phyloP scores from a whole-genome alignment of 306 rosid genomes.

The Begonia peltatifolia region DNA sequence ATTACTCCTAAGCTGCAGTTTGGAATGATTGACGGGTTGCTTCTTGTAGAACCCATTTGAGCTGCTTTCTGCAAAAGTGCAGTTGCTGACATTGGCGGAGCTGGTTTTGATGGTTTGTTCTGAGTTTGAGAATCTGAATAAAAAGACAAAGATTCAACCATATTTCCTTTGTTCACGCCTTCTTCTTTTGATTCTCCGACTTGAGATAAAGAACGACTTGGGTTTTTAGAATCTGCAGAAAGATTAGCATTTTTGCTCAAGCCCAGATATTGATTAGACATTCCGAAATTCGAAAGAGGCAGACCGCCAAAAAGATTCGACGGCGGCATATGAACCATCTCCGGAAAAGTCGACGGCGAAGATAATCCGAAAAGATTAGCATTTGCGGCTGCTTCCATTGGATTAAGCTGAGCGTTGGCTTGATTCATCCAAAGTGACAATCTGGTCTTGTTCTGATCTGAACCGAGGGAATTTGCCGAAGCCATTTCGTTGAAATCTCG shows the following conservation, averaged over 20 bases:
- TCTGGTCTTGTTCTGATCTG: slow-evolving; percentile 48
- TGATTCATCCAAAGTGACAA: slow-evolving; percentile 69
- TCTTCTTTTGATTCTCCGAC: no score
- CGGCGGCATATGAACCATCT: slow-evolving; percentile 41
- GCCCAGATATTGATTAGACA: not conserved
- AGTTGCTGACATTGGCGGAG: slow-evolving; percentile 52
- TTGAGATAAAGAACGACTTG: no score
- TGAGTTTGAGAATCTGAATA: not conserved
- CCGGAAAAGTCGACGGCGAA: slow-evolving; percentile 29
- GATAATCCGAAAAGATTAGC: slow-evolving; percentile 17
- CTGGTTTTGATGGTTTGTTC: slow-evolving; percentile 13
- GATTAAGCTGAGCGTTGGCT: slow-evolving; percentile 22
- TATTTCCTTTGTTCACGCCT: slow-evolving; percentile 2
- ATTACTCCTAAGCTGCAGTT: slow-evolving; percentile 41
- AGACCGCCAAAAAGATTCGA: slow-evolving; percentile 26
- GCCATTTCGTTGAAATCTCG: slow-evolving; percentile 30
- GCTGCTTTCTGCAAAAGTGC: slow-evolving; percentile 40
- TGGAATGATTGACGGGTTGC: slow-evolving; percentile 24
- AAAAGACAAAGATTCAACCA: slow-evolving; percentile 7
- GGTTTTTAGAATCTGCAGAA: no score
- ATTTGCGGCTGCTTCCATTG: slow-evolving; percentile 22
- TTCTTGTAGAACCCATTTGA: slow-evolving; percentile 32
- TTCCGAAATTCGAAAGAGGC: slow-evolving; percentile 2
- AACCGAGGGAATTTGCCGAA: slow-evolving; percentile 1
- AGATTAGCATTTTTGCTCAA: not conserved